Percentiles rank a stretch among this genome's conserved stretches.
Evolutionary conservation across 768 basidiomycete genomes (phyloP).

Genomic region (Cantharellus cinnabarinus): DNA sequence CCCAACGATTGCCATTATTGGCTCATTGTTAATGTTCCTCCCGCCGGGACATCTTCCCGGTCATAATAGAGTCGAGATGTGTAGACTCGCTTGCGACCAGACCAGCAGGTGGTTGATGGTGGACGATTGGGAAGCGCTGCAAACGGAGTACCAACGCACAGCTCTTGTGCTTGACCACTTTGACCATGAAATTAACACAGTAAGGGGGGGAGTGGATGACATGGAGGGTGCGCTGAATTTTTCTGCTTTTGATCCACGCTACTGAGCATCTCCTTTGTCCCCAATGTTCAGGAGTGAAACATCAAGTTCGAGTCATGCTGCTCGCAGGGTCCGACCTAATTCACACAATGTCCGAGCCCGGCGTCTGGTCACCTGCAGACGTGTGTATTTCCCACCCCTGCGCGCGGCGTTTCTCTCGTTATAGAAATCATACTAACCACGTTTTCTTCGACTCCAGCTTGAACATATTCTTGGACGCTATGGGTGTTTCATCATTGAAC

Average conservation of each 20-base stretch:
- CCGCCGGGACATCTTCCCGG: not conserved
- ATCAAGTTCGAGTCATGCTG: slow-evolving; percentile 70
- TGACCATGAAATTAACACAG: slow-evolving; percentile 79
- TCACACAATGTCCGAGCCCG: slow-evolving; percentile 94
- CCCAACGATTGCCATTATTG: not conserved
- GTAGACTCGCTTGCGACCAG: slow-evolving; percentile 72
- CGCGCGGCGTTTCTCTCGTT: not conserved
- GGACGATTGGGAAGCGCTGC: slow-evolving; percentile 94
- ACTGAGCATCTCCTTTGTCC: not conserved
- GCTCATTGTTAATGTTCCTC: not conserved
- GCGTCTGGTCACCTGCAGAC: slow-evolving; percentile 90
- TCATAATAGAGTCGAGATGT: slow-evolving; percentile 53
- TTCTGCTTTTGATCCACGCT: not conserved
- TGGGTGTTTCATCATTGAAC: slow-evolving; percentile 86
- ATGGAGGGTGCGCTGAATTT: slow-evolving; percentile 28
- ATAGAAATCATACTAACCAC: not conserved
- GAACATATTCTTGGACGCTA: slow-evolving; percentile 92
- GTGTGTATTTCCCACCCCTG: slow-evolving; percentile 28
- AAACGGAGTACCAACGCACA: slow-evolving; percentile 74
- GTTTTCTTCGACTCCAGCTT: slow-evolving; percentile 29
- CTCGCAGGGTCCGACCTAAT: slow-evolving; percentile 97
- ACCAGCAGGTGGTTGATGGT: slow-evolving; percentile 93
- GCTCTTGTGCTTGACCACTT: slow-evolving; percentile 96
- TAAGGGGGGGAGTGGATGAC: slow-evolving; percentile 50
- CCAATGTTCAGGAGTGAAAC: slow-evolving; percentile 32